Evolutionary conservation across 192 early-diverging fungal species (phyloP).

Genomic region (Phycomyces nitens): DNA sequence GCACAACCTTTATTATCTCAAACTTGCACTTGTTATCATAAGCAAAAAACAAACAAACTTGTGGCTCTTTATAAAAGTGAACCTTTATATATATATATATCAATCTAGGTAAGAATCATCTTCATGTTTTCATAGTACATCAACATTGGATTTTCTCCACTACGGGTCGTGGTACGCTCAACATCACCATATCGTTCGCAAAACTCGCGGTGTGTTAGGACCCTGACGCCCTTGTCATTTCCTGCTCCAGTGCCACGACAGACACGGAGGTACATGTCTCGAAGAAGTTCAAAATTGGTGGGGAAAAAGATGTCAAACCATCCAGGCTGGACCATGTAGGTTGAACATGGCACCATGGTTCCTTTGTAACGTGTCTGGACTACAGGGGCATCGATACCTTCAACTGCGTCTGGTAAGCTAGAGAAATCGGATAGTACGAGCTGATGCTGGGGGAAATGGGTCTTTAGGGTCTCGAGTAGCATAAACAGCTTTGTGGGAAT

Average conservation of each 20-base stretch:
- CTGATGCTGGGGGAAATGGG: constrained; percentile 81
- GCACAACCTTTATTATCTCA: no score
- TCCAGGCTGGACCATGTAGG: constrained; percentile 95
- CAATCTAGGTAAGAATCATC: constrained; percentile 50
- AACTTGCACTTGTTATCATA: no score
- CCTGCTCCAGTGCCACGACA: constrained; percentile 46
- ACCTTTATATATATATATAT: no score
- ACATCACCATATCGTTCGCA: constrained; percentile 73
- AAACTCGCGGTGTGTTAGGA: constrained; percentile 79
- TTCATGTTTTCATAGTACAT: constrained; percentile 91
- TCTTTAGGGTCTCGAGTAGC: constrained; percentile 72
- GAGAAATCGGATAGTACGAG: constrained; percentile 90
- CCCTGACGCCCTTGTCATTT: constrained; percentile 45
- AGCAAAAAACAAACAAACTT: no score
- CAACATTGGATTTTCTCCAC: constrained; percentile 94
- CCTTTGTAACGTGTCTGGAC: constrained; percentile 92
- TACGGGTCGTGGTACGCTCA: constrained; percentile 67
- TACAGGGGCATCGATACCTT: constrained; percentile 83
- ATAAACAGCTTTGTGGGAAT: constrained; percentile 81
- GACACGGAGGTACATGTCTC: constrained; percentile 69
- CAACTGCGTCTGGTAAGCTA: constrained; percentile 76
- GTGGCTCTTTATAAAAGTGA: no score
- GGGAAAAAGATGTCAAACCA: constrained; percentile 99
- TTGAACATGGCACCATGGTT: constrained; percentile 91
- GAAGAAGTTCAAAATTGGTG: constrained; percentile 88